Percentiles rank a stretch among this genome's conserved stretches.
These are phyloP conservation scores for Smittium culicis DNA, from an alignment of 371 early-diverging fungal genomes.

Conservation along the genomic window DNA sequence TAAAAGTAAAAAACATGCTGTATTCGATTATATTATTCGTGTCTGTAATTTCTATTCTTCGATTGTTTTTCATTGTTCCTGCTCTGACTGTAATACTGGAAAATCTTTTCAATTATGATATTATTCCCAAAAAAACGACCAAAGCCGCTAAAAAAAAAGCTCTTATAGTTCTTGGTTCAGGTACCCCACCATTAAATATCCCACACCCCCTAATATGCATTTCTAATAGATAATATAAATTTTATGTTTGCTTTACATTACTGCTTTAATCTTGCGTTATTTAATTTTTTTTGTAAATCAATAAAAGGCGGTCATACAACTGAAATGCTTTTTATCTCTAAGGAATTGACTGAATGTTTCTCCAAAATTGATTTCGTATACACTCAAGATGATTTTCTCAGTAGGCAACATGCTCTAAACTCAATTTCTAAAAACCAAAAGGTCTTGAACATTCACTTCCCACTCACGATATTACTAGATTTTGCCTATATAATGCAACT, in stretches of 20 bases:
- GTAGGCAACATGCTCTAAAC: constrained; percentile 15
- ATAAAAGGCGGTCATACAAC: constrained; percentile 59
- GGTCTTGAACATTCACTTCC: constrained; percentile 13
- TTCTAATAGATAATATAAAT: no score
- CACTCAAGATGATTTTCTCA: constrained; percentile 18
- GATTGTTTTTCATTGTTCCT: background rate
- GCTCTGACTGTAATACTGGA: background rate
- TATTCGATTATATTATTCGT: no score
- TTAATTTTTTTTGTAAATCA: background rate
- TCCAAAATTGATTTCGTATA: constrained; percentile 18
- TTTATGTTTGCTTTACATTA: no score
- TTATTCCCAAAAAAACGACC: background rate
- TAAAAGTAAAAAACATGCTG: no score
- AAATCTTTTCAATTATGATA: background rate
- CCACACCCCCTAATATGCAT: no score
- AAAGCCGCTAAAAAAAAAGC: constrained; percentile 12
- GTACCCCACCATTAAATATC: no score
- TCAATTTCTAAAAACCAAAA: constrained; percentile 8
- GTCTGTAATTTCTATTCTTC: background rate
- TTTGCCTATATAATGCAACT: no score
- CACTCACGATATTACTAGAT: no score
- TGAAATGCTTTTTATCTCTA: constrained; percentile 24
- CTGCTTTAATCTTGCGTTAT: constrained; percentile 4
- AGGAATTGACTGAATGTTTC: constrained; percentile 21
- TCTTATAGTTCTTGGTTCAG: constrained; percentile 36